Base-by-base conservation (phyloP, 2,329 filamentous ascomycete genomes). In the Drechmeria coniospora region DNA sequence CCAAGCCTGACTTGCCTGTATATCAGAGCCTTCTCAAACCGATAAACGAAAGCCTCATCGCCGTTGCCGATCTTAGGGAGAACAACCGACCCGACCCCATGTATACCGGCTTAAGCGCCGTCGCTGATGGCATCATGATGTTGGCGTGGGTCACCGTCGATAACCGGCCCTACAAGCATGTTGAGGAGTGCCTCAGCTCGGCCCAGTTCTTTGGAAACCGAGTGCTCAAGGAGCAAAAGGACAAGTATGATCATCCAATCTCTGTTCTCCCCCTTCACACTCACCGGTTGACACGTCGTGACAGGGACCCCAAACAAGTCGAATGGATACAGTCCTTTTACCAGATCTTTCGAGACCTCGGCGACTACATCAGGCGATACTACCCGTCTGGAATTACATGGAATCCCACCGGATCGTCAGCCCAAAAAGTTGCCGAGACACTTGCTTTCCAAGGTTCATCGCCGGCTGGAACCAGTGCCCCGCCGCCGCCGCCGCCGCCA, bases 191-290 rank as follows among this genome's bases (percentile, higher is more conserved):
- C 33, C 64, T 92, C 13, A 75, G 77, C 17, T 78, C 83, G 27
- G 82, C 86, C 22, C 79, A 95, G 50, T 92, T 92, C 59, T 94
- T 82, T 44, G 90, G 90, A 19, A 95, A 98, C 60, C 74, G 86
- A 42, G 81, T 98, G 21, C 60, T 95, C 41, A 92, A 84, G 57
- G 79, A 92, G 43, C 76, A 79, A 53, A 94, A 92, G 57, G 86
- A 72, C 28, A 71, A 66, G 61, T 62, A 42, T 20, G 51, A 30
- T 21, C 15, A 9, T 13, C 20, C 12, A 5, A 4, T n/a, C 15
- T 20, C 25, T 21, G 2, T 14, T 14, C 11, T 7, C n/a, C 11
- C 9, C 14, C n/a, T 8, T 15, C 19, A n/a, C 11, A 19, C 15
- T 14, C 6, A 23, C 17, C n/a, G 20, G 33, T 29, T 36, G 13